Percentiles rank a stretch among this genome's conserved stretches.
phyloP scores from a whole-genome alignment of 2,329 filamentous ascomycete species.

The Fusarium secorum region DNA sequence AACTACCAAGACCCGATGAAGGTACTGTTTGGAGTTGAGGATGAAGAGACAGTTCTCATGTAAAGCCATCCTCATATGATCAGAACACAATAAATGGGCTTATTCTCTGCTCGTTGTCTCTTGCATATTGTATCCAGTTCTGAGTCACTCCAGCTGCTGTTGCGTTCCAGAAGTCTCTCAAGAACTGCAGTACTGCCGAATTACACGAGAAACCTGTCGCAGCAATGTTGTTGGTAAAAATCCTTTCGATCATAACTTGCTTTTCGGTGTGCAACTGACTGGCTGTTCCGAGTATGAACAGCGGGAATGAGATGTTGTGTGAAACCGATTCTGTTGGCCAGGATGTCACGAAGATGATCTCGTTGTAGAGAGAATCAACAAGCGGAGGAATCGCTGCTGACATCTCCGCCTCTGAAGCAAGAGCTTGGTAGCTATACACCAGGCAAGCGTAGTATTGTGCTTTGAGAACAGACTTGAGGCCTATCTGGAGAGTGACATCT shows the following conservation, averaged over 20 bases:
- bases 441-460: neutral
- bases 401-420: neutral
- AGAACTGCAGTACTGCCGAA: neutral
- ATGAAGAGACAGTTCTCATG: constrained; percentile 23
- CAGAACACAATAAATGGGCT: neutral
- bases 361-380: neutral
- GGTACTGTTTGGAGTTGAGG: constrained; percentile 19
- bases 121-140: neutral
- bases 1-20: constrained; percentile 29
- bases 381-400: neutral
- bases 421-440: neutral
- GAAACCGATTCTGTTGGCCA: neutral
- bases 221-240: neutral
- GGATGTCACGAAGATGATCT: neutral
- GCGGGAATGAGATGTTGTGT: neutral
- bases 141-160: neutral
- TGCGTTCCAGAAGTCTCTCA: neutral
- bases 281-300: neutral
- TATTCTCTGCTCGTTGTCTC: neutral
- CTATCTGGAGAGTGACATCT: neutral
- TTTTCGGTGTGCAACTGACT: neutral
- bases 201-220: constrained; percentile 1
- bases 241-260: neutral
- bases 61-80: neutral
- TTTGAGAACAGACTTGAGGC: neutral